Conservation (phyloP, 805 yeast genomes). For the Metschnikowia gelsemii region DNA sequence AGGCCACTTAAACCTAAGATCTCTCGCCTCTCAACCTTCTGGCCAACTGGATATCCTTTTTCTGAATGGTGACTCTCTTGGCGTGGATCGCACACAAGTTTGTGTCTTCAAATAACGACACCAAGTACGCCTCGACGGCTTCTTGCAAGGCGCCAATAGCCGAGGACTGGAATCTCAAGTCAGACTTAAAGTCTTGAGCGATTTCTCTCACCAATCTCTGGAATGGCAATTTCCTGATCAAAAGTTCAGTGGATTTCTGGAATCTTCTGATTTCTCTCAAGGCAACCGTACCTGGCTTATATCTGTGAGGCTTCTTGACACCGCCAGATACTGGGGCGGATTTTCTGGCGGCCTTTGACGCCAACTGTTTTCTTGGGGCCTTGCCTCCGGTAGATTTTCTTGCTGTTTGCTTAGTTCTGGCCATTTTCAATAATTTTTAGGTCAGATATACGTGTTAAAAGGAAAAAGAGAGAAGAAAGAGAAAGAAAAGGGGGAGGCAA, state of each 20-base stretch:
- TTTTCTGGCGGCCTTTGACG: slow-evolving; percentile 49
- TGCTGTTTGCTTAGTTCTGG: slow-evolving; percentile 49
- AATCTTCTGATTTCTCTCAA: slow-evolving; percentile 49
- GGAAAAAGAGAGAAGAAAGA: background rate
- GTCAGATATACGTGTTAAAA: background rate
- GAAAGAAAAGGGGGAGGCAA: slow-evolving; percentile 1
- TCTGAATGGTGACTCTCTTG: slow-evolving; percentile 47
- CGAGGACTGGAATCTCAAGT: slow-evolving; percentile 46
- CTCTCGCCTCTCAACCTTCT: slow-evolving; percentile 50
- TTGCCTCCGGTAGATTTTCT: slow-evolving; percentile 50
- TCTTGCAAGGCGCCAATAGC: slow-evolving; percentile 49
- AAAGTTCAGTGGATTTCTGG: slow-evolving; percentile 46
- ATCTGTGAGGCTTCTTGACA: slow-evolving; percentile 50
- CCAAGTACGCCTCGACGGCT: slow-evolving; percentile 48
- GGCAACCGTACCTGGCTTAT: slow-evolving; percentile 50
- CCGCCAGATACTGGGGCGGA: slow-evolving; percentile 48
- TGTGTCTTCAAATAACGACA: slow-evolving; percentile 46
- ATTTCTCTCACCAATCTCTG: slow-evolving; percentile 49
- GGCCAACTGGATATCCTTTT: slow-evolving; percentile 49
- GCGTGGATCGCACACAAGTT: slow-evolving; percentile 50
- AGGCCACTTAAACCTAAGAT: slow-evolving; percentile 20
- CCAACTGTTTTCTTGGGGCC: slow-evolving; percentile 50
- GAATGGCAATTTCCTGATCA: slow-evolving; percentile 48
- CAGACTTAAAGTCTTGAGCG: slow-evolving; percentile 47
- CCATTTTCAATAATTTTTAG: slow-evolving; percentile 30